These are phyloP conservation scores for Ophiosphaerella korrae DNA, from an alignment of 2,329 filamentous ascomycete genomes.

Conservation along the genomic window DNA sequence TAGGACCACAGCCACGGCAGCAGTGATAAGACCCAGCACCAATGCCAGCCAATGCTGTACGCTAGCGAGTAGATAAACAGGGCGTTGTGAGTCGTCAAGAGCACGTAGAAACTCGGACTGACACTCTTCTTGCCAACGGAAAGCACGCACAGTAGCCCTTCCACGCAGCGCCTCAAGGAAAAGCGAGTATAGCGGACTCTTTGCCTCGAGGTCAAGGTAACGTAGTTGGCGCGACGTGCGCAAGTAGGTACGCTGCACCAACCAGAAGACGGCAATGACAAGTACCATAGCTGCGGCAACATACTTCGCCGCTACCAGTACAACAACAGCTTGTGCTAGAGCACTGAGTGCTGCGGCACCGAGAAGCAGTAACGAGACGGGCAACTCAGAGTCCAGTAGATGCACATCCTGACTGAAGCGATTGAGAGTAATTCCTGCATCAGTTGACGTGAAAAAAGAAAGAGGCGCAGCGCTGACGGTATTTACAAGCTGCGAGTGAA, in stretches of 20 bases:
- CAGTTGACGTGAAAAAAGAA: constrained; percentile 47
- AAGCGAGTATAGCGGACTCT: constrained; percentile 54
- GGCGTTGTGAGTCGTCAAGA: constrained; percentile 40
- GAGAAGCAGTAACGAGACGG: constrained; percentile 19
- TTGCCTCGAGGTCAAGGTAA: constrained; percentile 57
- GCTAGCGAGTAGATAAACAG: constrained; percentile 45
- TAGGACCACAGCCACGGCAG: constrained; percentile 38
- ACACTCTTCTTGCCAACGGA: constrained; percentile 44
- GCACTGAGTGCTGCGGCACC: not conserved
- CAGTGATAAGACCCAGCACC: constrained; percentile 43
- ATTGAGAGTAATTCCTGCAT: constrained; percentile 48
- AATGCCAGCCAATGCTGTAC: constrained; percentile 48
- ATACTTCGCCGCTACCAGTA: constrained; percentile 15
- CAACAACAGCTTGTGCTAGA: constrained; percentile 9
- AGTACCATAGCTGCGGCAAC: constrained; percentile 16
- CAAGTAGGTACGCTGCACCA: constrained; percentile 54
- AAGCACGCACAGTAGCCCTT: constrained; percentile 55
- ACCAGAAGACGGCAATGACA: constrained; percentile 27
- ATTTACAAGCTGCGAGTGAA: constrained; percentile 53
- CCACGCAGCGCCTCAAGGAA: constrained; percentile 56
- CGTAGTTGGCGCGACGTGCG: constrained; percentile 53
- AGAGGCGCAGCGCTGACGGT: constrained; percentile 47
- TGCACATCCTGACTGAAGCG: constrained; percentile 52
- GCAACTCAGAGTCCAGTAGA: constrained; percentile 49
- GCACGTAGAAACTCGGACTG: constrained; percentile 3